These are phyloP conservation scores for Vitis hybrid DNA, from an alignment of 177 flowering plant species.

Conservation along the genomic window DNA sequence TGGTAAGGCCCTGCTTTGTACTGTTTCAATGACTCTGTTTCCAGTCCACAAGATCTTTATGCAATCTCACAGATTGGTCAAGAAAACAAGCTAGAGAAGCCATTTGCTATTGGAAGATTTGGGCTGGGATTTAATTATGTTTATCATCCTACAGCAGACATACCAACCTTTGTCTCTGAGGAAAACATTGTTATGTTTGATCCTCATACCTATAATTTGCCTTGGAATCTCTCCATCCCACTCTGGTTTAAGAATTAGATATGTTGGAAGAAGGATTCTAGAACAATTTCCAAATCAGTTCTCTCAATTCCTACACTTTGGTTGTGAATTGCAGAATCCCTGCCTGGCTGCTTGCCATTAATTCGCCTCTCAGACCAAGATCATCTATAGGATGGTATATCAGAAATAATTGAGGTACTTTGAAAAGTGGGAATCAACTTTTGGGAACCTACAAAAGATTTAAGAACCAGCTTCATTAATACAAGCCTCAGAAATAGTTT, in stretches of 20 bases:
- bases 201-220: constrained; percentile 93
- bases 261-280: constrained; percentile 71
- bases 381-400: no score
- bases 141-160: constrained; percentile 84
- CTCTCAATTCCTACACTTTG: constrained; percentile 86
- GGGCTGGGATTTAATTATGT: constrained; percentile 98
- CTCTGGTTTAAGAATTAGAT: constrained; percentile 88
- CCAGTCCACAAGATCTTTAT: constrained; percentile 89
- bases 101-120: constrained; percentile 96
- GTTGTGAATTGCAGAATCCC: no score
- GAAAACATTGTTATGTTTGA: constrained; percentile 97
- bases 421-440: no score
- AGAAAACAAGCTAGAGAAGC: constrained; percentile 93
- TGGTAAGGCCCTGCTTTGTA: constrained; percentile 99
- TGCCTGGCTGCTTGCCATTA: no score
- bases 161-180: constrained; percentile 95
- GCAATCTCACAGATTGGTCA: constrained; percentile 98
- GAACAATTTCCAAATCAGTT: constrained; percentile 99
- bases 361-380: no score
- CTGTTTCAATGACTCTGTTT: no score
- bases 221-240: constrained; percentile 94
- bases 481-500: no score
- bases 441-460: no score
- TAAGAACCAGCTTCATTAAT: no score
- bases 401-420: no score